Evolutionary conservation across 306 rosid genomes (phyloP), one percentile per base, ranked within the genome.

Genomic region (Vicia villosa): DNA sequence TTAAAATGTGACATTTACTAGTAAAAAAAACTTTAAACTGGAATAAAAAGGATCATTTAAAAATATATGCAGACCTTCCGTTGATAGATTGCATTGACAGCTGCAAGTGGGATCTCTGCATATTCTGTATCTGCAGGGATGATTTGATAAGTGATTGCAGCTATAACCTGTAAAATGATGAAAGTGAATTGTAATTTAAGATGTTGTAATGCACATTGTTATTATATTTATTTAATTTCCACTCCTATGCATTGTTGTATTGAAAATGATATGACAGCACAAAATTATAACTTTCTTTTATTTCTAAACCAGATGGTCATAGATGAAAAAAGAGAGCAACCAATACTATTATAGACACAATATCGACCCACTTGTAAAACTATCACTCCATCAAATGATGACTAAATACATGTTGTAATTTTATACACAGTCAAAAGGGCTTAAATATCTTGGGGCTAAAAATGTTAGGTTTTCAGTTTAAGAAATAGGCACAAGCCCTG

Each of bases 81-180:
- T 63, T 92, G 98, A 77, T 68, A 70, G 54, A 62, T 66, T 80
- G 88, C 77, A 74, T 74, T 52, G 68, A 89, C 96, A 36, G 91
- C 95, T 70, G 98, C 91, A 78, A 89, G 92, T 57, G 98, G 96
- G 74, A 89, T 86, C 87, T 92, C 98, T 57, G 95, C 98, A 82
- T 83, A 81, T 66, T 86, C 88, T 37, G 93, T 92, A 75, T 92
- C 96, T 64, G 95, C 87, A 28, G 98, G 95, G 71, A 92, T 77
- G 76, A 92, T 86, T 85, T 92, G 96, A 73, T 79, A 89, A 22
- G 96, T 86, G 65, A 92, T 86, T 69, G 98, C 89, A 78, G 89
- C 98, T 42, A 89, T 70, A 79, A 88, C 86, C 98, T 92, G 84
- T 43, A 75, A 20, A 62, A 66, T 51, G 47, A 61, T 50, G 59